These are phyloP conservation scores for Phytophthora quininea DNA, from an alignment of 352 stramenopile species.

Conservation along the genomic window DNA sequence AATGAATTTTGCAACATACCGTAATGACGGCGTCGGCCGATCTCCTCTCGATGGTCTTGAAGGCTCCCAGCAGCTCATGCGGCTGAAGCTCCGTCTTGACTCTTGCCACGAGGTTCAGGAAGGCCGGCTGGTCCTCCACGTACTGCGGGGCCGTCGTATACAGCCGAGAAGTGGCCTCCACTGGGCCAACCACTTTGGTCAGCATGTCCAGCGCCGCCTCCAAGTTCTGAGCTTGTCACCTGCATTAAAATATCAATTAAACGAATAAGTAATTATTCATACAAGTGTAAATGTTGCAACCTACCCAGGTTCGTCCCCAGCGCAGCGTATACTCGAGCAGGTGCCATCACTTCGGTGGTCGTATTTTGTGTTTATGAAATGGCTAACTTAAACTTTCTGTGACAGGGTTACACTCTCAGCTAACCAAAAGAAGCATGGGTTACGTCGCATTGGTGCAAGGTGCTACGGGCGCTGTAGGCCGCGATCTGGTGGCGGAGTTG, in stretches of 20 bases:
- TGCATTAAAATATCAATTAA: constrained; percentile 17
- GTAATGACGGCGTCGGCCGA: constrained; percentile 83
- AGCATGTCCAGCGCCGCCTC: constrained; percentile 69
- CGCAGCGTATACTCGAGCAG: constrained; percentile 56
- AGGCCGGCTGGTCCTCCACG: constrained; percentile 94
- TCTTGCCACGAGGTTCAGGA: constrained; percentile 94
- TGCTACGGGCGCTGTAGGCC: constrained; percentile 65
- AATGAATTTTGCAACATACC: too few species aligned
- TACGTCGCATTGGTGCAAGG: constrained; percentile 67
- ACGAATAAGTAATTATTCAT: neutral
- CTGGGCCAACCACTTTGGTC: constrained; percentile 37
- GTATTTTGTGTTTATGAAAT: too few species aligned
- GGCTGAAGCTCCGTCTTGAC: constrained; percentile 86
- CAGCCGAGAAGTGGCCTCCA: constrained; percentile 90
- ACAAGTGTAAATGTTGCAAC: neutral
- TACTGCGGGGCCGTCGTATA: constrained; percentile 95
- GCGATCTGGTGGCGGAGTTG: constrained; percentile 69
- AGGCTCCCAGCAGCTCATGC: constrained; percentile 74
- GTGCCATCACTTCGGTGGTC: constrained; percentile 17
- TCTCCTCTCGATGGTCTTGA: constrained; percentile 91
- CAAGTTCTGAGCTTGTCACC: constrained; percentile 76
- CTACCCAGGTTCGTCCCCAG: constrained; percentile 81
- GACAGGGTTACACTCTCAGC: constrained; percentile 1
- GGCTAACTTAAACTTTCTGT: too few species aligned
- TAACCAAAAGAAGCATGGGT: constrained; percentile 16